Evolutionary conservation across 2,329 filamentous ascomycete species (phyloP), one percentile per base, ranked within the genome.

Genomic region (Aspergillus aculeatus): DNA sequence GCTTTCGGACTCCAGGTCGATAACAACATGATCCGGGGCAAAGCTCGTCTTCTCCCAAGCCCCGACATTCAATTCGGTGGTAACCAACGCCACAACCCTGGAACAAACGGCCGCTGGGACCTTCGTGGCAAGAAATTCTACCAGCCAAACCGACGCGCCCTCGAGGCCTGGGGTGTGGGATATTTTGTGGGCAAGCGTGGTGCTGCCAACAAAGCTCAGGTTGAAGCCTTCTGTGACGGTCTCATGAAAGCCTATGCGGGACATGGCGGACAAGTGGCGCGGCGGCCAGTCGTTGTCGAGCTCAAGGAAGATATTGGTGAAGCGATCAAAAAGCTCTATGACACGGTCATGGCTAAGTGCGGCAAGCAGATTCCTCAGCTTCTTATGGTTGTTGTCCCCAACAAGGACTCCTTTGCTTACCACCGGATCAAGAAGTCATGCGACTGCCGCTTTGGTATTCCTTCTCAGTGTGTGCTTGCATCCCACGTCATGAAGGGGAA

Each of bases 401-500:
- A 87, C 71, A 89, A 89, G 70, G 89, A 92, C 63, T 79, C 85
- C 0, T 85, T 86, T 14, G 81, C 86, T 0, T 99, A 99, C 68
- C 86, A 91, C 55, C 86, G 91, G 0, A 84, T 98, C 73, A 99
- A 99, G 85, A 93, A 93, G 77, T 91, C 86, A 26, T 89, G 86
- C 62, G 95, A 99, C 67, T 94, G 91, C 70, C 88, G 91, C 35
- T 93, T 87, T 64, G 92, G 89, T n/a, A 84, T 93, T 14, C 82
- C 92, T 0, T 91, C 92, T 0, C 95, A 98, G 73, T 89, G 93
- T 63, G 72, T 98, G n/a, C 88, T 92, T 65, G 80, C 82, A 2
- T 78, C 78, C 0, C 89, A 96, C 60, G 90, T 94, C 0, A 68
- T 78, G 41, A 89, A 89, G 72, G 85, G 84, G 16, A 86, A 89